Conservation (phyloP, 2,329 filamentous ascomycete genomes). For the Paecilomyces fulvus region DNA sequence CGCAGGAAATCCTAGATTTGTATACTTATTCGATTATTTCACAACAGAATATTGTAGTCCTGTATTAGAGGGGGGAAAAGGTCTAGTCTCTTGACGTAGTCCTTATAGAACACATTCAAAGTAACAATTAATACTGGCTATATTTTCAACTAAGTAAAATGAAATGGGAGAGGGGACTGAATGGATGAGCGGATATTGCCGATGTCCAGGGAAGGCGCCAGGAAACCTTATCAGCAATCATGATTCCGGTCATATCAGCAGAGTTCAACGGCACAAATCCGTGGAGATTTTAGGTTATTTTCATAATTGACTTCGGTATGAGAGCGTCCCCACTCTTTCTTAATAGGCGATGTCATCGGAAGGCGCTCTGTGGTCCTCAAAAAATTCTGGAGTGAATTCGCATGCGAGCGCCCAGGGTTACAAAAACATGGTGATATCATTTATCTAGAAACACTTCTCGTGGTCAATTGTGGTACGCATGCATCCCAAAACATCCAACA, state of each 20-base stretch:
- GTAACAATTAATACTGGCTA: no score
- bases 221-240: conserved; percentile 6
- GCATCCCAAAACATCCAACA: neutral
- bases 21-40: no score
- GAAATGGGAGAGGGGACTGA: no score
- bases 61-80: no score
- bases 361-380: neutral
- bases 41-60: no score
- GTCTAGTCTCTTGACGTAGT: no score
- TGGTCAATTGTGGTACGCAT: neutral
- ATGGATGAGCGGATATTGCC: neutral
- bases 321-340: neutral
- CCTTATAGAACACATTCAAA: no score
- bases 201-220: neutral
- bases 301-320: neutral
- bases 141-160: no score
- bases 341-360: neutral
- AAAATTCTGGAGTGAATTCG: neutral
- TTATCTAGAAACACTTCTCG: neutral
- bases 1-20: conserved; percentile 14
- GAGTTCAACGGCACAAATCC: no score
- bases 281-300: neutral
- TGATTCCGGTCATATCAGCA: neutral
- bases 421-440: neutral
- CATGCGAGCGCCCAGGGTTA: neutral